phyloP scores from a whole-genome alignment of 179 eudicot genomes.

The Heliamphora pulchella region DNA sequence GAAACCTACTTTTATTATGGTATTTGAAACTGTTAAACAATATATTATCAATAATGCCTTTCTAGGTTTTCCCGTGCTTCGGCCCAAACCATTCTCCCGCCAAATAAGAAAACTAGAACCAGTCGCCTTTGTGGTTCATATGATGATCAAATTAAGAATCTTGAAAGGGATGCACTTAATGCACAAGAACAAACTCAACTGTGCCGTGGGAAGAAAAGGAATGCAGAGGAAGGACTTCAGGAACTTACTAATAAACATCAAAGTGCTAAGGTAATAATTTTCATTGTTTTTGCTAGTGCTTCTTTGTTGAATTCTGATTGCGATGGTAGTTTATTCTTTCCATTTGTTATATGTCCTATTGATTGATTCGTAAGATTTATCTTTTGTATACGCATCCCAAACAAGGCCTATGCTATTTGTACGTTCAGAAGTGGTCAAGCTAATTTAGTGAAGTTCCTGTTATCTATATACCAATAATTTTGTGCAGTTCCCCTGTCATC shows the following conservation, averaged over 20 bases:
- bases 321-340: background rate
- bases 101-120: constrained; percentile 51
- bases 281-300: background rate
- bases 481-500: background rate
- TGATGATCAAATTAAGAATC: constrained; percentile 62
- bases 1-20: background rate
- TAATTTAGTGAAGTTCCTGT: background rate
- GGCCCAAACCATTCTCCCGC: constrained; percentile 84
- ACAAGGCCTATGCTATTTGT: background rate
- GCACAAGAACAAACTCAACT: constrained; percentile 40
- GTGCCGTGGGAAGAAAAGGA: constrained; percentile 44
- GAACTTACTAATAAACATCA: constrained; percentile 30
- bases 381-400: background rate
- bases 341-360: background rate
- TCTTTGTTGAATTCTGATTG: background rate
- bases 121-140: constrained; percentile 75
- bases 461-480: no score
- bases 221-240: constrained; percentile 39
- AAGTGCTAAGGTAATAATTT: constrained; percentile 49
- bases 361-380: background rate
- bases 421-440: background rate
- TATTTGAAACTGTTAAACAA: background rate
- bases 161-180: constrained; percentile 46
- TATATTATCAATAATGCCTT: background rate
- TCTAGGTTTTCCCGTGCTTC: constrained; percentile 84